Conservation (phyloP, 2,329 filamentous ascomycete genomes). For the Alternaria brassicicola region DNA sequence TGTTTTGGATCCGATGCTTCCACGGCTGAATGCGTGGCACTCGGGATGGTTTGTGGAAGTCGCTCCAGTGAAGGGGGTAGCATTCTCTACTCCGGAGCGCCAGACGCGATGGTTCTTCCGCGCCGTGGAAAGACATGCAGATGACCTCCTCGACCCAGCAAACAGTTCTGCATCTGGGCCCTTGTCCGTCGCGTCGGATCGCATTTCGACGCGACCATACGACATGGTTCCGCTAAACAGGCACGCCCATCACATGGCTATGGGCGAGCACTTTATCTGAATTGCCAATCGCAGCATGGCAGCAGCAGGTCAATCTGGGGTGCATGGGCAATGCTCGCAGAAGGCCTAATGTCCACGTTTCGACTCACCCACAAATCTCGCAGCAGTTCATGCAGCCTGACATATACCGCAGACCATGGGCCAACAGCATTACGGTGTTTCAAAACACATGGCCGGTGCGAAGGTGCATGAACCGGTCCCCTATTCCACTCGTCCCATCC, state of each 20-base stretch:
- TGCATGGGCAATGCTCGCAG: not conserved
- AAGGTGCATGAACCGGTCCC: constrained; percentile 12
- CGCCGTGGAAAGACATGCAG: not conserved
- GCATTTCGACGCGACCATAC: not conserved
- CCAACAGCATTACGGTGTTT: constrained; percentile 7
- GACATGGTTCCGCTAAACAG: not conserved
- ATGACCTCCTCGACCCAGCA: constrained; percentile 9
- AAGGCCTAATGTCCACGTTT: not conserved
- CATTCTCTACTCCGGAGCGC: not conserved
- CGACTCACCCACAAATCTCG: not conserved
- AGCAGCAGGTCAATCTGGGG: not conserved
- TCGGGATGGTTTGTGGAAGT: constrained; percentile 2
- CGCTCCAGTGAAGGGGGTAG: not conserved
- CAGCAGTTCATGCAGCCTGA: constrained; percentile 12
- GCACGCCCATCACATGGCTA: not conserved
- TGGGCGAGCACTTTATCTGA: constrained; percentile 5
- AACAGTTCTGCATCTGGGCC: constrained; percentile 5
- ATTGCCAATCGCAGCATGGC: not conserved
- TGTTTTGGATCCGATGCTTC: constrained; percentile 2
- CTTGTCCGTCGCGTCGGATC: constrained; percentile 2
- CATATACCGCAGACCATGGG: not conserved
- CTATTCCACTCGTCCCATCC: not conserved
- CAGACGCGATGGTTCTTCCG: not conserved
- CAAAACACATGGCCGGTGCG: constrained; percentile 17
- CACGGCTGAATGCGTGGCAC: constrained; percentile 7